Evolutionary conservation across 1,139 yeast species (phyloP).

Genomic region (Pichia kudriavzevii): DNA sequence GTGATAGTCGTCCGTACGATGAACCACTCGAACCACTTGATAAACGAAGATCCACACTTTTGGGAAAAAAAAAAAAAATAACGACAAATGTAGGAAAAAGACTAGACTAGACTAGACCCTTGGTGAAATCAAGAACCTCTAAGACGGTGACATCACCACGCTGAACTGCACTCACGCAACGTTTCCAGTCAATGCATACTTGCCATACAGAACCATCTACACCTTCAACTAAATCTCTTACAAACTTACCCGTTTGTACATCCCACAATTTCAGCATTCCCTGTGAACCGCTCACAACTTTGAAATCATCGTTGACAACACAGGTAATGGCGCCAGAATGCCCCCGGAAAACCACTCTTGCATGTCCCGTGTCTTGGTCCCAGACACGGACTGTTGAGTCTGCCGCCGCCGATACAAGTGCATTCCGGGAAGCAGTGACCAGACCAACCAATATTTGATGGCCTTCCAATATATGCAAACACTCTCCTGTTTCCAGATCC

Average conservation of each 20-base stretch:
- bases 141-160: conserved; percentile 50
- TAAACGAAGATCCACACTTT: no score
- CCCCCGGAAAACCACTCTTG: conserved; percentile 66
- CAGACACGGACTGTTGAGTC: conserved; percentile 87
- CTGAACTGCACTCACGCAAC: conserved; percentile 93
- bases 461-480: conserved; percentile 63
- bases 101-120: no score
- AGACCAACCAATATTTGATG: conserved; percentile 89
- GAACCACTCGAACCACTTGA: no score
- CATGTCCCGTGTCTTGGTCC: conserved; percentile 77
- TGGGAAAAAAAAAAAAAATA: neutral
- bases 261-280: conserved; percentile 79
- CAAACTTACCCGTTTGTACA: conserved; percentile 64
- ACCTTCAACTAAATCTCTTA: conserved; percentile 68
- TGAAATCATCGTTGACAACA: conserved; percentile 79
- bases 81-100: no score
- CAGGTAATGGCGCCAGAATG: conserved; percentile 90
- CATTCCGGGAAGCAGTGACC: conserved; percentile 66
- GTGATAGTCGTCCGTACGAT: no score
- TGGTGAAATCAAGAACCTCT: conserved; percentile 86
- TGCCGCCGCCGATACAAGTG: conserved; percentile 93
- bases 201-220: conserved; percentile 91
- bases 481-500: conserved; percentile 74
- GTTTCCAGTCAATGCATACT: conserved; percentile 73
- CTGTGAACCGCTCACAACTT: conserved; percentile 86